Evolutionary conservation across 2,329 filamentous ascomycete species (phyloP).

Genomic region (Verticillium zaregamsianum): DNA sequence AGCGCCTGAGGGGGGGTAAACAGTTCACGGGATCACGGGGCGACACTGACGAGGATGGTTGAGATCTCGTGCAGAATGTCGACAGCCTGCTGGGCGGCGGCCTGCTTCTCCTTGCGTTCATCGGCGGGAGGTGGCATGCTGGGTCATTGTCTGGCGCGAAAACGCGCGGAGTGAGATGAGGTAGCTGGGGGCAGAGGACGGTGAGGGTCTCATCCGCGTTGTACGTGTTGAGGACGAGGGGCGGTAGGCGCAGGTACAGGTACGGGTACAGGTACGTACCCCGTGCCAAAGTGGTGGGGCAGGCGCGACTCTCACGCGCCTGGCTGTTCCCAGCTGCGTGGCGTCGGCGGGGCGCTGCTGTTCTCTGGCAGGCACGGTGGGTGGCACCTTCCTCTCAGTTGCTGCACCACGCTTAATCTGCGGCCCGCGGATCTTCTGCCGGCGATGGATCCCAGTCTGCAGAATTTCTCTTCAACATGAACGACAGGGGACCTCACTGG

Average conservation of each 20-base stretch:
- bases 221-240: neutral
- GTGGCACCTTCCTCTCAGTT: neutral
- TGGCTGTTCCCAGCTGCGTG: neutral
- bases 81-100: constrained; percentile 75
- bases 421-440: neutral
- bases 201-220: neutral
- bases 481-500: neutral
- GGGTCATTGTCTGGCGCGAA: neutral
- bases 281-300: neutral
- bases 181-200: neutral
- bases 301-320: neutral
- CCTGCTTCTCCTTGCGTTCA: constrained; percentile 62
- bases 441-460: neutral
- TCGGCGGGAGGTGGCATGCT: constrained; percentile 32
- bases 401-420: neutral
- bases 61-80: constrained; percentile 83
- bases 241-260: neutral
- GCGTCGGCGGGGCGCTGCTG: neutral
- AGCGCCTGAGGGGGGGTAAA: neutral
- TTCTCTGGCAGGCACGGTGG: no score
- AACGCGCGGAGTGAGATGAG: neutral
- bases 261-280: neutral
- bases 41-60: constrained; percentile 70
- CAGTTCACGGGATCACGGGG: neutral
- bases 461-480: neutral